Evolutionary conservation across 2,329 filamentous ascomycete genomes (phyloP), one percentile per base, ranked within the genome.

Genomic region (Dactylellina parvicollis): DNA sequence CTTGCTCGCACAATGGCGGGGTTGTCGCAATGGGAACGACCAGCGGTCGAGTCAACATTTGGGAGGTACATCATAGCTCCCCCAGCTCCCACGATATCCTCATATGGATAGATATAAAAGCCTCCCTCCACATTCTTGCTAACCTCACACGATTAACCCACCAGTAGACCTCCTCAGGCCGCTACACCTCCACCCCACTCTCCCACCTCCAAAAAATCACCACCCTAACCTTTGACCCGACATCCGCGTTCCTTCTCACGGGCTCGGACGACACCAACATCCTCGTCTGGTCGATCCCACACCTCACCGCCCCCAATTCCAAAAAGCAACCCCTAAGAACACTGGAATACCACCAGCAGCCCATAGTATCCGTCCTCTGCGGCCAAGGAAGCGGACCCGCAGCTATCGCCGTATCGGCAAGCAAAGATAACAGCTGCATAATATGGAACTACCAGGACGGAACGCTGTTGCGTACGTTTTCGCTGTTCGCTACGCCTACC

Each of bases 361-460:
- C 85, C 79, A 88, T 93, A 80, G 94, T 87, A 74, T 87, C 85
- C 56, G 79, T 90, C 16, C 81, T 81, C 3, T 81, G 85, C 44
- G 78, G 77, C 20, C 32, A 77, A 34, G 76, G 77, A 42, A 65
- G 54, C 78, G 82, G 56, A 81, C 81, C 8, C 80, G 86, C 61
- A 69, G 94, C 91, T 80, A 88, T 98, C 73, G 93, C 90, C 70
- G 86, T 97, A 18, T 96, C 94, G 2, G 87, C 89, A 4, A 92
- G 92, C 76, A 88, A 87, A 77, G 95, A 98, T 82, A 93, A 91
- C 81, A 95, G 92, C 5, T 92, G 92, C 77, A 89, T 96, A 78
- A 85, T 96, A 12, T 99, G 95, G 95, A 93, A 98, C 81, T 96
- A 96, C 79, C 87, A 89, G 74, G 91, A 88, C 0, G 92, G 92